phyloP scores from a whole-genome alignment of 345 rosid genomes.

The Sonneratia alba region DNA sequence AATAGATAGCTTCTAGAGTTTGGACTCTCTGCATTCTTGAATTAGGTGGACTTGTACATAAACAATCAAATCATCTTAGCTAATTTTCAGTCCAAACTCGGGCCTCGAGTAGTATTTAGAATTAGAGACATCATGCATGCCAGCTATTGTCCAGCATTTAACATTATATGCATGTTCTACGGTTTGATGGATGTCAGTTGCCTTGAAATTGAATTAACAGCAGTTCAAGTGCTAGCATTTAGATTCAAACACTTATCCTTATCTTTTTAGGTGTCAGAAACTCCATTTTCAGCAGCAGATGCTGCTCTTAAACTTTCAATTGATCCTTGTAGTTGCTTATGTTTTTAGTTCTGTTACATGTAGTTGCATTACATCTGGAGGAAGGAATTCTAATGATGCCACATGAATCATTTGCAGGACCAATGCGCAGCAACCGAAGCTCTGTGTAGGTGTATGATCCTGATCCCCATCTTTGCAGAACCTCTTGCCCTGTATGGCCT shows the following conservation, averaged over 20 bases:
- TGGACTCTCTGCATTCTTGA: not conserved
- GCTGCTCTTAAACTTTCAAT: not conserved
- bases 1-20: not conserved
- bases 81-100: not conserved
- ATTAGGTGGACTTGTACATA: not conserved
- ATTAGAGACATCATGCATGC: not conserved
- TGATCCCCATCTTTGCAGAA: not conserved
- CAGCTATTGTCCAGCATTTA: not conserved
- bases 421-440: not conserved
- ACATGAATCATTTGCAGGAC: not conserved
- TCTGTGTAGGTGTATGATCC: not conserved
- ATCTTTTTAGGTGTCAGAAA: not conserved
- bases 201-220: not conserved
- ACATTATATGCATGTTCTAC: not conserved
- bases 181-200: not conserved
- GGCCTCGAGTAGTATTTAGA: not conserved
- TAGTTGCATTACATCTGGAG: not conserved
- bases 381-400: not conserved
- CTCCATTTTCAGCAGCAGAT: not conserved
- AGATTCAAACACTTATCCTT: too few species aligned
- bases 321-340: not conserved
- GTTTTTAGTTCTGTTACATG: not conserved
- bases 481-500: conserved; percentile 3
- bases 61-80: not conserved
- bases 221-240: not conserved